Evolutionary conservation across 2,329 filamentous ascomycete species (phyloP).

Genomic region (Orbilia brochopaga): DNA sequence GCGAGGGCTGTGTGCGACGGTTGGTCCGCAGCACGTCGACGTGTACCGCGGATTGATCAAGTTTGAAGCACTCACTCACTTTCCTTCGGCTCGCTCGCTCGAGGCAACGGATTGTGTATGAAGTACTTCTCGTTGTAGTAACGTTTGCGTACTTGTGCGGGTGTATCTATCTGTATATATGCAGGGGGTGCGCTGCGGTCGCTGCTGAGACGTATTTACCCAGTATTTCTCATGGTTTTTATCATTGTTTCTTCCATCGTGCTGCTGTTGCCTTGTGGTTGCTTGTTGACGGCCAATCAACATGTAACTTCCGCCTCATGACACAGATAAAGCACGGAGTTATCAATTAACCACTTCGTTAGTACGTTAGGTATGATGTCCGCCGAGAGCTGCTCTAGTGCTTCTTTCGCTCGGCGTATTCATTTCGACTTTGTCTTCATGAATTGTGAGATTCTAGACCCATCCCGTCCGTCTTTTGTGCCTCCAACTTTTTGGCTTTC

Average conservation of each 20-base stretch:
- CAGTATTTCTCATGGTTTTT: background rate
- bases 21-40: no score
- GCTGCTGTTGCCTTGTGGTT: no score
- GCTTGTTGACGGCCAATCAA: background rate
- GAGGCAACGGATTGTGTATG: no score
- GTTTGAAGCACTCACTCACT: no score
- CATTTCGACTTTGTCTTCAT: background rate
- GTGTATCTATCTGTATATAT: background rate
- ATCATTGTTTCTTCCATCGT: background rate
- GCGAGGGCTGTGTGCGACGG: background rate
- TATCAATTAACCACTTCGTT: no score
- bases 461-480: slow-evolving; percentile 29
- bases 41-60: no score
- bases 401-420: background rate
- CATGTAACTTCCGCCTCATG: background rate
- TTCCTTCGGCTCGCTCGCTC: no score
- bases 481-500: slow-evolving; percentile 20
- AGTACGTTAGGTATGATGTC: no score
- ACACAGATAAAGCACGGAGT: no score
- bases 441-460: slow-evolving; percentile 46
- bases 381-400: background rate
- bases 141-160: no score
- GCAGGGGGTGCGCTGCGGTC: background rate
- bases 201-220: background rate
- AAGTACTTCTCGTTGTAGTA: no score